Conservation (phyloP, 1,284 basidiomycete species). For the Leccinum ponderosum region DNA sequence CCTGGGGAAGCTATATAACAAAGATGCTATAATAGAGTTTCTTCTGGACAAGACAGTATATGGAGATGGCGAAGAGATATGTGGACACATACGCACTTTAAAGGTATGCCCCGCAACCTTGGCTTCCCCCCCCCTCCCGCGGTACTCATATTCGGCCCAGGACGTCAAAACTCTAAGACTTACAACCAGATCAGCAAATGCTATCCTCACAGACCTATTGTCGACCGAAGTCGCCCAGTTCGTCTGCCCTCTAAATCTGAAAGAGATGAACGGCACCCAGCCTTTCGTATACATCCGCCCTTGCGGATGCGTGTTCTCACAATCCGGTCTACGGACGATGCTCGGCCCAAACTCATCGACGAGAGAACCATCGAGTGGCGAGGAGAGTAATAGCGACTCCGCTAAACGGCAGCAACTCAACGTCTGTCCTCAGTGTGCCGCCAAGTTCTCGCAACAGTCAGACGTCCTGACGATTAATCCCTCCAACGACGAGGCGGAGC, state of each 20-base stretch:
- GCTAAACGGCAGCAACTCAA: slow-evolving; percentile 41
- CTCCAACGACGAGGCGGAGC: slow-evolving; percentile 54
- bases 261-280: slow-evolving; percentile 90
- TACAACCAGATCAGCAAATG: slow-evolving; percentile 63
- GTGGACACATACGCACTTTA: slow-evolving; percentile 82
- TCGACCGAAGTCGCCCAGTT: slow-evolving; percentile 60
- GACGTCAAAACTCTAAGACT: slow-evolving; percentile 84
- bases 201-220: slow-evolving; percentile 40
- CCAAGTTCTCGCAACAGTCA: slow-evolving; percentile 56
- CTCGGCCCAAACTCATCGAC: slow-evolving; percentile 36
- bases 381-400: slow-evolving; percentile 14
- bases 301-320: slow-evolving; percentile 89
- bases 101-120: slow-evolving; percentile 58
- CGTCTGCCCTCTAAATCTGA: slow-evolving; percentile 85
- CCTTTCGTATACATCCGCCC: slow-evolving; percentile 85
- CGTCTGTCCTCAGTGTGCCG: slow-evolving; percentile 73
- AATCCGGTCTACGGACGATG: slow-evolving; percentile 71
- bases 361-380: slow-evolving; percentile 24
- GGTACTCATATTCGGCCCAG: slow-evolving; percentile 38
- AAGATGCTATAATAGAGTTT: slow-evolving; percentile 87
- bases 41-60: slow-evolving; percentile 76
- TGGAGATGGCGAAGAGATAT: slow-evolving; percentile 83
- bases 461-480: slow-evolving; percentile 69
- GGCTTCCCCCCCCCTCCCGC: not conserved
- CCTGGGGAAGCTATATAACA: slow-evolving; percentile 92